Evolutionary conservation across 371 early-diverging fungal genomes (phyloP), one percentile per base, ranked within the genome.

Genomic region (Rhizopus sp.): DNA sequence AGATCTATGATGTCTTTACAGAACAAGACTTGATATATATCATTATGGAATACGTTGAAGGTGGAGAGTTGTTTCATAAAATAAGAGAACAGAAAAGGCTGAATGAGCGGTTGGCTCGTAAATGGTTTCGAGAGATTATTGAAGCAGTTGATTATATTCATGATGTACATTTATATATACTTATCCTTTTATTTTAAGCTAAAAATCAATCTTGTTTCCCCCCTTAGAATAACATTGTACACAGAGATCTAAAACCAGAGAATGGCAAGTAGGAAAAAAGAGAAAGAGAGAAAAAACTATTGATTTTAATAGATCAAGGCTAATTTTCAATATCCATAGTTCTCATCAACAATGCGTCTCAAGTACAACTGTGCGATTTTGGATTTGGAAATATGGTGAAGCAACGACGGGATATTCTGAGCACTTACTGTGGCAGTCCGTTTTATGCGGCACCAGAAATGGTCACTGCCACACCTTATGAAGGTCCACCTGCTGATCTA

Each of bases 31-130:
- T 86, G 46, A 91, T 92, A 53, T 93, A 92, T 75, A 80, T 99
- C 41, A 90, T 98, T 8, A 91, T 98, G 89, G 99, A 99, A 68
- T 93, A 95, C 64, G 81, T 95, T 47, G 90, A 90, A 55, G 99
- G 99, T 53, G 97, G 96, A 13, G 98, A 99, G 75, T 77, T 99
- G 38, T 95, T 97, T 72, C 96, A 98, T 55, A 89, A 92, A 62
- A 88, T 99, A 29, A 88, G 93, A 34, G 90, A 93, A 66, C 80
- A 88, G 46, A 94, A 94, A 4, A 78, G 90, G 8, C 72, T 99
- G 45, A 73, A 84, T 4, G 99, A 99, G 59, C 68, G 67, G 10
- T 89, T 90, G 57, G 97, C 98, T 1, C 84, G 92, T 47, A 78
- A 69, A 38, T 97, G 95, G 73, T 98, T 98, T 63, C 88, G 93